Evolutionary conservation across 2,329 filamentous ascomycete genomes (phyloP).

Genomic region (Allantophomopsis lycopodina): DNA sequence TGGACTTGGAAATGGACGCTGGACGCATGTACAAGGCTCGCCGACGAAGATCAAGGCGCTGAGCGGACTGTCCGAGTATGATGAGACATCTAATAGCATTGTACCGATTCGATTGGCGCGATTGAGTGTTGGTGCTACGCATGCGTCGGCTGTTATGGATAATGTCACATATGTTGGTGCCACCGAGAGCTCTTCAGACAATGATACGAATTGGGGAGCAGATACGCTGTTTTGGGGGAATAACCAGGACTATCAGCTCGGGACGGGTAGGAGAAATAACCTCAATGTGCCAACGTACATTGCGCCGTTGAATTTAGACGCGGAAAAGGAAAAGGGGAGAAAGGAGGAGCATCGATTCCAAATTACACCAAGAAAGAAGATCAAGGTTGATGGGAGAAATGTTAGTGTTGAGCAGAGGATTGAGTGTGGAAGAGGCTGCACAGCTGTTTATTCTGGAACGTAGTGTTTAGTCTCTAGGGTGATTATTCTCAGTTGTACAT

Average conservation of each 20-base stretch:
- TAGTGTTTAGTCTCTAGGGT: too few species aligned
- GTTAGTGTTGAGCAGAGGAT: conserved; percentile 74
- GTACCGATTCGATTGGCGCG: conserved; percentile 66
- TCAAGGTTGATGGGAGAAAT: conserved; percentile 54
- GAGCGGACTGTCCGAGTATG: conserved; percentile 75
- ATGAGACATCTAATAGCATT: conserved; percentile 54
- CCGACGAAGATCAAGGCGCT: conserved; percentile 74
- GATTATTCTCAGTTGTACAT: too few species aligned
- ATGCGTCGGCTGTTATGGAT: conserved; percentile 70
- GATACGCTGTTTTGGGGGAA: conserved; percentile 91
- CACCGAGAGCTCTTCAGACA: conserved; percentile 30
- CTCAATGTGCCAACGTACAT: conserved; percentile 65
- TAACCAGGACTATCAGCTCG: conserved; percentile 88
- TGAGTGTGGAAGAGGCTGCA: conserved; percentile 73
- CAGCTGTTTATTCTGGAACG: conserved; percentile 62
- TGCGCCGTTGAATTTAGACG: conserved; percentile 54
- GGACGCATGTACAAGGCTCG: conserved; percentile 71
- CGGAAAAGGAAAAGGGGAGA: conserved; percentile 45
- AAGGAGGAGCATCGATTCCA: conserved; percentile 64
- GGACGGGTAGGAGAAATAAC: conserved; percentile 81
- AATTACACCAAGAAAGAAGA: conserved; percentile 63
- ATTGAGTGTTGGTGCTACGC: conserved; percentile 65
- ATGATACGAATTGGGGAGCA: conserved; percentile 76
- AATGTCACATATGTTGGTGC: conserved; percentile 56
- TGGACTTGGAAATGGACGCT: conserved; percentile 70